Evolutionary conservation across 352 stramenopile genomes (phyloP).

Genomic region (Peronospora belbahrii): DNA sequence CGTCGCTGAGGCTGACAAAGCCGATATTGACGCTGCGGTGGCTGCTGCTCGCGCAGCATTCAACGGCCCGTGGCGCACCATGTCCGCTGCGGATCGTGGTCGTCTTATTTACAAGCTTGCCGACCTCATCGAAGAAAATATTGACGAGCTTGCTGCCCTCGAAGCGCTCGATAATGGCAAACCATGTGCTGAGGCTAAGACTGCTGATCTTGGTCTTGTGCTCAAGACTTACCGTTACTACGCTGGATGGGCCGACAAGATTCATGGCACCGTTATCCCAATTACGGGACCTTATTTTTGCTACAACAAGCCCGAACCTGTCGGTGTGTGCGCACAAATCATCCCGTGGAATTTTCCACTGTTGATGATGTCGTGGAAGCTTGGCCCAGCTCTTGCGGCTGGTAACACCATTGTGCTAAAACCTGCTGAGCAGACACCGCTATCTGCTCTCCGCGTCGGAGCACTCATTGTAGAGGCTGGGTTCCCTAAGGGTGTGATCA

Average conservation of each 20-base stretch:
- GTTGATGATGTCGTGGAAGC: conserved; percentile 93
- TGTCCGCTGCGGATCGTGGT: conserved; percentile 24
- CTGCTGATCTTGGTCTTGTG: conserved; percentile 72
- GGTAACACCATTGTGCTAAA: conserved; percentile 92
- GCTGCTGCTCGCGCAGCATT: too few relatives aligned
- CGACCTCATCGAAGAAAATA: conserved; percentile 47
- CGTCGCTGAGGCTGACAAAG: too few relatives aligned
- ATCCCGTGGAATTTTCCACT: conserved; percentile 78
- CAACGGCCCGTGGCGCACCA: too few relatives aligned
- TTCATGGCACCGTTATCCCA: conserved; percentile 63
- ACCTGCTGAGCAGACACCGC: conserved; percentile 56
- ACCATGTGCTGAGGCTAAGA: conserved; percentile 69
- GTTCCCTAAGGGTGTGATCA: conserved; percentile 72
- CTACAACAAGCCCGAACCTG: conserved; percentile 70
- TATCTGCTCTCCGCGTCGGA: conserved; percentile 53
- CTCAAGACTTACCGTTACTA: conserved; percentile 90
- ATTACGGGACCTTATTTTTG: conserved; percentile 41
- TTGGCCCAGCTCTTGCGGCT: conserved; percentile 84
- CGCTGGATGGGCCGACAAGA: conserved; percentile 84
- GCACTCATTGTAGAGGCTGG: conserved; percentile 73
- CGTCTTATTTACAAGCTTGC: conserved; percentile 33
- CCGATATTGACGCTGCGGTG: too few relatives aligned
- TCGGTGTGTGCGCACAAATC: conserved; percentile 67
- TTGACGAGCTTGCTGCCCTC: conserved; percentile 57
- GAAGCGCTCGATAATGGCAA: conserved; percentile 95